Evolutionary conservation across 106 monocot species (phyloP), one percentile per base, ranked within the genome.

Genomic region (Dendrobium chrysotoxum): DNA sequence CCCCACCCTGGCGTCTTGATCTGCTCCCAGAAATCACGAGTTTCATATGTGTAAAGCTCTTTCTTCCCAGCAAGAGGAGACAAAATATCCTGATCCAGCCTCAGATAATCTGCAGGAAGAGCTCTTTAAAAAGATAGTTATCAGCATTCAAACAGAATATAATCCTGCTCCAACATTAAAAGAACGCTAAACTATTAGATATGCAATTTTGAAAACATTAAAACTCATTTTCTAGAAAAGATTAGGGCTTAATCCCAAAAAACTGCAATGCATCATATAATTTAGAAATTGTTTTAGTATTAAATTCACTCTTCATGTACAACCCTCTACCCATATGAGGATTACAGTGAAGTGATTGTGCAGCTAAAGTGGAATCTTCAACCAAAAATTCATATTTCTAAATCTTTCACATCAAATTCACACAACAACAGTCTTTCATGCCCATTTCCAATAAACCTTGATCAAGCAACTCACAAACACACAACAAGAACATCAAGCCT

Each of bases 61-160:
- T 91, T 98, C 84, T 95, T 98, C 75, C 98, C 98, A 79, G 98
- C 92, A 81, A 95, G 95, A 77, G 98, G 98, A 35, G 98, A 98
- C 81, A 98, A 87, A 77, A 98, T 95, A 80, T 95, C 98, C 83
- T 98, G 98, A 82, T 98, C 98, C 70, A 98, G 80, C 84, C 98
- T 89, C 82, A 93, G 91, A 87, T 85, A 98, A 85, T 98, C 95
- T 81, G 87, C 82, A 82, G 95, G 91, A 85, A 98, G 85, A 78
- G 91, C 65, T 85, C 98, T 95, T 85, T 81, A 46, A 53, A 89
- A 68, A 85, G 72, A 77, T 47, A 80, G 70, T 40, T 77, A 72
- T 86, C 79, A 82, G 79, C 40, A 28, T 39, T 53, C 8, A 10
- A 44, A 50, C 21, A 45, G 31, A 73, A 47, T 17, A 47, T 23